Conservation (phyloP, 352 stramenopile species). For the Phytopythium aichiense region DNA sequence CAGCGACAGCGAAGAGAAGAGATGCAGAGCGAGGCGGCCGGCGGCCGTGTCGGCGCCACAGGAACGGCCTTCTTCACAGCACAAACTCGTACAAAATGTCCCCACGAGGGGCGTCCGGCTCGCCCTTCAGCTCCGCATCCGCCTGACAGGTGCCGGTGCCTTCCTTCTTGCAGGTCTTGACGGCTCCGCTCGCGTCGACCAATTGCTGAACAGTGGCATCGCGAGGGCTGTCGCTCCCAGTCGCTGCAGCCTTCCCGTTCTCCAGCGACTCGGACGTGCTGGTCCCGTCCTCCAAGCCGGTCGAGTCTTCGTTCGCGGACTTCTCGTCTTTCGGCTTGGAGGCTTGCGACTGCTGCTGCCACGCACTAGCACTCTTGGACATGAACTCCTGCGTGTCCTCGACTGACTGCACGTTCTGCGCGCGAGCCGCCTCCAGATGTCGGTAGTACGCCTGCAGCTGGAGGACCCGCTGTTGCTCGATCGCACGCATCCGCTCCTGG, state of each 20-base stretch:
- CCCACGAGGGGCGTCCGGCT: constrained; percentile 10
- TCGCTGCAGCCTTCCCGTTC: neutral
- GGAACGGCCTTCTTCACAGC: constrained; percentile 24
- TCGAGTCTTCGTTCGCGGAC: constrained; percentile 18
- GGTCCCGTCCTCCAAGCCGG: constrained; percentile 26
- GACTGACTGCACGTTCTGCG: constrained; percentile 51
- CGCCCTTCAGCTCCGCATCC: constrained; percentile 9
- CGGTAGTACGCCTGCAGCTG: constrained; percentile 56
- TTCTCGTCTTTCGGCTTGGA: constrained; percentile 5
- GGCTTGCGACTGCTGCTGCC: constrained; percentile 31
- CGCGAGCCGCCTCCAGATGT: constrained; percentile 36
- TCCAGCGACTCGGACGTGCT: constrained; percentile 12
- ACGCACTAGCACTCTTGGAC: constrained; percentile 26
- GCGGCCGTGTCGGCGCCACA: neutral
- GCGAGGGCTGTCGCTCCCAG: constrained; percentile 9
- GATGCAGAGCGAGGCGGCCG: neutral
- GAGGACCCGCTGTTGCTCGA: constrained; percentile 52
- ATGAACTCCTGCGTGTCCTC: constrained; percentile 47
- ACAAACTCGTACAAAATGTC: constrained; percentile 68
- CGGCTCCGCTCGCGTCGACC: neutral
- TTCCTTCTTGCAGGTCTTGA: neutral
- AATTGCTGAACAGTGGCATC: neutral
- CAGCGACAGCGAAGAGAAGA: neutral
- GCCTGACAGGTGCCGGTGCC: neutral
- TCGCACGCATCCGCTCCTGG: constrained; percentile 42